A percentile compares a stretch with the other conserved stretches of the same genome.
phyloP scores from a whole-genome alignment of 768 basidiomycete genomes.

The Auriculariales sp. region DNA sequence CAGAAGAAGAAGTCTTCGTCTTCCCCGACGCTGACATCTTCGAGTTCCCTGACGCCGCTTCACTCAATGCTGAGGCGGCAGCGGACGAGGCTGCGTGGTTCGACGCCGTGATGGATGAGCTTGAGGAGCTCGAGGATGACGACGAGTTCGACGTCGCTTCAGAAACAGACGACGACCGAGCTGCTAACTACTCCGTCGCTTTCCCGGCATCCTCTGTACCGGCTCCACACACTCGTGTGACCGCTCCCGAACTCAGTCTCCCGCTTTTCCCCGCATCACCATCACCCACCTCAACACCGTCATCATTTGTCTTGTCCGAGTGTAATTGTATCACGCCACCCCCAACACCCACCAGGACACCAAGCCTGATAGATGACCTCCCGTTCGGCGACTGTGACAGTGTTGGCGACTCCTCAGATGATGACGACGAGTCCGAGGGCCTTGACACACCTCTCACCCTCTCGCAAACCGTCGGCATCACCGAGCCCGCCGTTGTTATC shows the following conservation, averaged over 20 bases:
- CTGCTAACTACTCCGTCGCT: not conserved
- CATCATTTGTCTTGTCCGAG: not conserved
- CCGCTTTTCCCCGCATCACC: not conserved
- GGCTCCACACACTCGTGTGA: not conserved
- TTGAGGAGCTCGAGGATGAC: slow-evolving; percentile 59
- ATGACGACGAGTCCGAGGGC: slow-evolving; percentile 42
- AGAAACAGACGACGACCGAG: slow-evolving; percentile 1
- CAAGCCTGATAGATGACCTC: slow-evolving; percentile 44
- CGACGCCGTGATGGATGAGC: slow-evolving; percentile 61
- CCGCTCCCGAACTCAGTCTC: not conserved
- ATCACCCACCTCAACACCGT: not conserved
- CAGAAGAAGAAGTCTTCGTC: slow-evolving; percentile 44
- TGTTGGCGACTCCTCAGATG: slow-evolving; percentile 25
- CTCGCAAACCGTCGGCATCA: not conserved
- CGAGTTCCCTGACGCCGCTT: slow-evolving; percentile 22
- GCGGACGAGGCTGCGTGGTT: slow-evolving; percentile 58
- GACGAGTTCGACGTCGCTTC: slow-evolving; percentile 17
- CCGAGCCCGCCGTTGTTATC: not conserved
- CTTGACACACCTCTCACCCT: slow-evolving; percentile 32
- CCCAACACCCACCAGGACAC: not conserved
- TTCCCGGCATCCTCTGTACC: not conserved
- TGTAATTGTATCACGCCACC: not conserved
- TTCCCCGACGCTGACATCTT: slow-evolving; percentile 58
- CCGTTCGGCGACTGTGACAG: slow-evolving; percentile 61
- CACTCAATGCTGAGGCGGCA: slow-evolving; percentile 17